These are phyloP conservation scores for Rhynchosporium agropyri DNA, from an alignment of 2,329 filamentous ascomycete species.

Conservation along the genomic window DNA sequence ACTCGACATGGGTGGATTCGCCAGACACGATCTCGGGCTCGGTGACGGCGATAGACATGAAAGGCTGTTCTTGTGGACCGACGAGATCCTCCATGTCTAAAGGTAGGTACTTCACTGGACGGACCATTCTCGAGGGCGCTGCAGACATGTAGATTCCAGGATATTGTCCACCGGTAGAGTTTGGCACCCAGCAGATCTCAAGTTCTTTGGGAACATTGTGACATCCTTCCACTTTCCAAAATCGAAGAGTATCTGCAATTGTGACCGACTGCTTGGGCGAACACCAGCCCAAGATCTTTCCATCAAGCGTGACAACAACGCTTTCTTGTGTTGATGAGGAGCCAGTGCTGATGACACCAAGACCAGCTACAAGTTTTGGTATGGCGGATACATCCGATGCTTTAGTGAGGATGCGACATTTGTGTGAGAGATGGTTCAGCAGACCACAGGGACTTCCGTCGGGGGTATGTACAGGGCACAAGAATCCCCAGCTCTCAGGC, in stretches of 20 bases:
- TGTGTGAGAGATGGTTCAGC: constrained; percentile 92
- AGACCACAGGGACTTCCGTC: constrained; percentile 95
- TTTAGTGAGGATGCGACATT: constrained; percentile 84
- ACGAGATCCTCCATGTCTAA: constrained; percentile 85
- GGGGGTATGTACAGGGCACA: constrained; percentile 96
- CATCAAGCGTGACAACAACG: constrained; percentile 88
- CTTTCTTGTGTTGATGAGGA: constrained; percentile 81
- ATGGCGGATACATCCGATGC: constrained; percentile 74
- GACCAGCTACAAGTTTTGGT: constrained; percentile 71
- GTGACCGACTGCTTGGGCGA: constrained; percentile 78
- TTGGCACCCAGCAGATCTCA: constrained; percentile 89
- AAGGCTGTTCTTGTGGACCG: constrained; percentile 93
- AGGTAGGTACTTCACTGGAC: constrained; percentile 89
- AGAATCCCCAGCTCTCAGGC: constrained; percentile 96
- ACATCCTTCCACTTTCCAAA: constrained; percentile 92
- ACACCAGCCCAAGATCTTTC: constrained; percentile 87
- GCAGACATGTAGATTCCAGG: constrained; percentile 95
- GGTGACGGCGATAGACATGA: constrained; percentile 96
- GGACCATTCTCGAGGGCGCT: constrained; percentile 80
- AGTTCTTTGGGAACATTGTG: constrained; percentile 80
- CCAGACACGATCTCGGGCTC: constrained; percentile 85
- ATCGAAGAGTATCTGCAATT: constrained; percentile 83
- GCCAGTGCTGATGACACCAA: constrained; percentile 76
- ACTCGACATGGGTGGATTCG: constrained; percentile 90
- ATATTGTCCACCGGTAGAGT: constrained; percentile 89